Conservation (phyloP, 129 eudicot genomes). For the Daucus carota region DH1_v3.0 NC_030388.2:26209001-26209500, state of each 20-base stretch:
- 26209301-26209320: neutral
- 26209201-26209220: conserved; percentile 1
- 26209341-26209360: neutral
- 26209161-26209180: neutral
- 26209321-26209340: conserved; percentile 8
- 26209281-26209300: neutral
- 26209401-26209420: conserved; percentile 11
- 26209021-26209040: neutral
- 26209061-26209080: neutral
- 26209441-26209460: conserved; percentile 3
- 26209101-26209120: neutral
- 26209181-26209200: neutral
- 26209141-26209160: conserved; percentile 1
- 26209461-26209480: conserved; percentile 7
- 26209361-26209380: neutral
- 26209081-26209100: neutral
- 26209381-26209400: neutral
- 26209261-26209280: neutral
- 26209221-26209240: conserved; percentile 7
- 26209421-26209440: conserved; percentile 7
- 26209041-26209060: neutral
- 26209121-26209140: neutral
- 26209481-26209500: conserved; percentile 14
- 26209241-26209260: conserved; percentile 4
- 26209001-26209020: neutral